Evolutionary conservation across 371 early-diverging fungal genomes (phyloP).

Genomic region (Circinella minor): DNA sequence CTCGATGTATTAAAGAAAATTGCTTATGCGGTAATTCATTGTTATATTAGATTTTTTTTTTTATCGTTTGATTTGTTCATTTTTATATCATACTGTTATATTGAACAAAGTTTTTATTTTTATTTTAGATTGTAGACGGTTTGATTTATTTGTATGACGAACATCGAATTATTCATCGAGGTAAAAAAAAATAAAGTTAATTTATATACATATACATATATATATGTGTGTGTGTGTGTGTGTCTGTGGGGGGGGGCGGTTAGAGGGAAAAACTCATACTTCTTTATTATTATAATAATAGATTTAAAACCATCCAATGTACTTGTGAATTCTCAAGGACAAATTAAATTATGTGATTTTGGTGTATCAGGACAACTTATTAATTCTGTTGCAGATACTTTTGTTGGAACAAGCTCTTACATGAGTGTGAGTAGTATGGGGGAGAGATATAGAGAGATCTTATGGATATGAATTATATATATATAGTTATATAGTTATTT

Average conservation of each 20-base stretch:
- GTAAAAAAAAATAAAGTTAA: conserved; percentile 37
- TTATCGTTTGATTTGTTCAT: too few species aligned
- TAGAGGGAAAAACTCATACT: neutral
- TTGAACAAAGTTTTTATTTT: neutral
- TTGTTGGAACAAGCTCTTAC: conserved; percentile 91
- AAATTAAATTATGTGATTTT: conserved; percentile 91
- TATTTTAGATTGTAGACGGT: conserved; percentile 69
- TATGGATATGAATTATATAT: too few species aligned
- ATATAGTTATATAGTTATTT: too few species aligned
- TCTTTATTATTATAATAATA: conserved; percentile 20
- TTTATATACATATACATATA: too few species aligned
- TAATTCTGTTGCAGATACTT: conserved; percentile 87
- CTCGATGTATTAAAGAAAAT: conserved; percentile 80
- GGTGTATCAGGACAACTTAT: conserved; percentile 85
- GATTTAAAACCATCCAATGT: conserved; percentile 87
- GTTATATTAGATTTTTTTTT: neutral
- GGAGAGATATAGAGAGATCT: too few species aligned
- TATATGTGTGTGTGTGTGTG: too few species aligned
- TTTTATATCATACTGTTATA: neutral
- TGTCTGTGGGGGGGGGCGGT: too few species aligned
- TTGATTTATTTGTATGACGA: conserved; percentile 83
- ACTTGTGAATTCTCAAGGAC: conserved; percentile 77
- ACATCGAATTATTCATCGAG: conserved; percentile 89
- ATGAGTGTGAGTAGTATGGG: conserved; percentile 78
- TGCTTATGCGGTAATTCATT: conserved; percentile 62